These are phyloP conservation scores for Fusarium vanettenii DNA, from an alignment of 2,329 filamentous ascomycete species.

Conservation along the genomic window DNA sequence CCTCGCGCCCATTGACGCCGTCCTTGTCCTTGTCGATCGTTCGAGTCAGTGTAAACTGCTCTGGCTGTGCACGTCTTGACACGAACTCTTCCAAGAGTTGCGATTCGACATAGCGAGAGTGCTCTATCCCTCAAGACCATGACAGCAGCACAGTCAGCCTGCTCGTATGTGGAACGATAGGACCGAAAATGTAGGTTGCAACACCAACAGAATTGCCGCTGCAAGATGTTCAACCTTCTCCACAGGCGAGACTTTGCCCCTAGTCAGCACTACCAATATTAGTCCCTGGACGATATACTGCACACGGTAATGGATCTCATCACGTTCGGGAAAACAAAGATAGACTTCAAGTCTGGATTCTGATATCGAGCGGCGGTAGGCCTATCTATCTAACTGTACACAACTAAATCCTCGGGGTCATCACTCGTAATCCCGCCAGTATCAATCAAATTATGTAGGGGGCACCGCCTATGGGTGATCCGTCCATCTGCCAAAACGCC, in stretches of 20 bases:
- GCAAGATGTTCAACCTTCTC: background rate
- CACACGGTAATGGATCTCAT: background rate
- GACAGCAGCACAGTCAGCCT: background rate
- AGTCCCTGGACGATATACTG: background rate
- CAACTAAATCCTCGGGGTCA: slow-evolving; percentile 40
- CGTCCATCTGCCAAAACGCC: slow-evolving; percentile 41
- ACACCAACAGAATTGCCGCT: background rate
- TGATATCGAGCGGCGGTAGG: slow-evolving; percentile 40
- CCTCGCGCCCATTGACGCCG: background rate
- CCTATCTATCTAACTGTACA: slow-evolving; percentile 46
- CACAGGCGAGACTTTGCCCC: background rate
- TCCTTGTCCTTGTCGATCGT: background rate
- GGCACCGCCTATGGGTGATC: slow-evolving; percentile 24
- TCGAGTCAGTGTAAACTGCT: background rate
- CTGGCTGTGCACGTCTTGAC: background rate
- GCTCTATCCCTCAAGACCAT: slow-evolving; percentile 9
- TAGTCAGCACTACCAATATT: background rate
- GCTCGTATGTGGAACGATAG: background rate
- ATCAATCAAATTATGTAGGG: slow-evolving; percentile 39
- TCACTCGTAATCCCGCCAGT: slow-evolving; percentile 42
- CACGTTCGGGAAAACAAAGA: background rate
- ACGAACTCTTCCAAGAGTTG: background rate
- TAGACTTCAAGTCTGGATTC: slow-evolving; percentile 29
- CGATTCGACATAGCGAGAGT: background rate
- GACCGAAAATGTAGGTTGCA: background rate